These are phyloP conservation scores for Yamadazyma pseudoaaseri DNA, from an alignment of 1,139 yeast species.

Conservation along the genomic window DNA sequence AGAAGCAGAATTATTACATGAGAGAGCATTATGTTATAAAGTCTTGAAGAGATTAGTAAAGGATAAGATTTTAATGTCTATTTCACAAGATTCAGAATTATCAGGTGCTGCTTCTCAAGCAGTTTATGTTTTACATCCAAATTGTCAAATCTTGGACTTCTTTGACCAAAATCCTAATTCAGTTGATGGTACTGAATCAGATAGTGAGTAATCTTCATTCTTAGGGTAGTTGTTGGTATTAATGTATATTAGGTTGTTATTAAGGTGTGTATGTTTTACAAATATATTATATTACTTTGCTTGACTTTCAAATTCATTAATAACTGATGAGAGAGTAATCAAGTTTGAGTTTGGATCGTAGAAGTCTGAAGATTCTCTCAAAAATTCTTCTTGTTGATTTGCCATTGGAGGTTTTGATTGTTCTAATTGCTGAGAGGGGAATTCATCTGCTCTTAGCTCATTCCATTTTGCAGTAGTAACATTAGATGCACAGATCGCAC, in stretches of 20 bases:
- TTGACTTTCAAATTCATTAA: conserved; percentile 13
- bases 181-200: conserved; percentile 16
- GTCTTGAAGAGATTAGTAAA: conserved; percentile 82
- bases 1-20: conserved; percentile 71
- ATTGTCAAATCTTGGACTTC: conserved; percentile 72
- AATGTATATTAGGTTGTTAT: background rate
- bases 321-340: conserved; percentile 15
- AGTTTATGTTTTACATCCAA: conserved; percentile 84
- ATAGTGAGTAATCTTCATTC: conserved; percentile 6
- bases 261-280: background rate
- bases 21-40: conserved; percentile 70
- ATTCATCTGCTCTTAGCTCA: conserved; percentile 7
- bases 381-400: conserved; percentile 4
- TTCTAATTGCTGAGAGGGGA: conserved; percentile 2
- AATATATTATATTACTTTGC: background rate
- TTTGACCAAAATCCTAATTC: conserved; percentile 34
- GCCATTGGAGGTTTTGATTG: background rate
- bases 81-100: conserved; percentile 56
- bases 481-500: conserved; percentile 56
- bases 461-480: conserved; percentile 30
- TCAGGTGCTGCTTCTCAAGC: conserved; percentile 23
- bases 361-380: conserved; percentile 8
- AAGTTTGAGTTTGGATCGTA: conserved; percentile 17
- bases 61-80: conserved; percentile 82
- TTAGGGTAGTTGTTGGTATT: background rate